These are phyloP conservation scores for Suillus alpinus DNA, from an alignment of 768 basidiomycete genomes.

Conservation along the genomic window DNA sequence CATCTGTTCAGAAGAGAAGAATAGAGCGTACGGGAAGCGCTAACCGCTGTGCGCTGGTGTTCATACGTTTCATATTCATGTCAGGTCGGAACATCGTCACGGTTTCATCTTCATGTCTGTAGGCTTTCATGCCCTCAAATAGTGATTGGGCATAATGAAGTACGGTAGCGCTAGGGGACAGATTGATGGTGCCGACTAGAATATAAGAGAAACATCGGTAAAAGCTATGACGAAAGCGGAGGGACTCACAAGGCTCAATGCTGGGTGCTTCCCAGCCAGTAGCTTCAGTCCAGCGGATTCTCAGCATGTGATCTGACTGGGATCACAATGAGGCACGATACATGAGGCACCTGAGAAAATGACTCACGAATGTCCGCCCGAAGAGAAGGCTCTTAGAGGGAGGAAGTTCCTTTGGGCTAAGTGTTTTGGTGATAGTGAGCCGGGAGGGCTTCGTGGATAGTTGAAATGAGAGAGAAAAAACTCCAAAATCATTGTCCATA, in stretches of 20 bases:
- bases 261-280: constrained; percentile 82
- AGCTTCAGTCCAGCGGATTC: constrained; percentile 64
- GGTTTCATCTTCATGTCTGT: constrained; percentile 66
- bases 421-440: constrained; percentile 47
- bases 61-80: constrained; percentile 98
- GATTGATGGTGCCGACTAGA: constrained; percentile 21
- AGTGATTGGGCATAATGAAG: constrained; percentile 91
- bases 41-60: constrained; percentile 72
- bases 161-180: constrained; percentile 52
- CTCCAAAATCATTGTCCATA: constrained; percentile 15
- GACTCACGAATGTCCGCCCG: constrained; percentile 77
- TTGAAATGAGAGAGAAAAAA: neutral
- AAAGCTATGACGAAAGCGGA: neutral
- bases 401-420: constrained; percentile 59
- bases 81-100: constrained; percentile 90
- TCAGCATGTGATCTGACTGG: constrained; percentile 87
- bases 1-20: neutral
- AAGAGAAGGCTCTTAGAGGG: constrained; percentile 71
- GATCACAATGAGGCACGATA: constrained; percentile 8
- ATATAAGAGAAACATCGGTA: constrained; percentile 13
- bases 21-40: constrained; percentile 64
- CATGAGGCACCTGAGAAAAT: constrained; percentile 5
- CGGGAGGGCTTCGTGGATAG: constrained; percentile 41
- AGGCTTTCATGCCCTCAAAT: constrained; percentile 96
- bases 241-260: constrained; percentile 75